phyloP scores from a whole-genome alignment of 306 rosid genomes.

The Boehmeria nivea region DNA sequence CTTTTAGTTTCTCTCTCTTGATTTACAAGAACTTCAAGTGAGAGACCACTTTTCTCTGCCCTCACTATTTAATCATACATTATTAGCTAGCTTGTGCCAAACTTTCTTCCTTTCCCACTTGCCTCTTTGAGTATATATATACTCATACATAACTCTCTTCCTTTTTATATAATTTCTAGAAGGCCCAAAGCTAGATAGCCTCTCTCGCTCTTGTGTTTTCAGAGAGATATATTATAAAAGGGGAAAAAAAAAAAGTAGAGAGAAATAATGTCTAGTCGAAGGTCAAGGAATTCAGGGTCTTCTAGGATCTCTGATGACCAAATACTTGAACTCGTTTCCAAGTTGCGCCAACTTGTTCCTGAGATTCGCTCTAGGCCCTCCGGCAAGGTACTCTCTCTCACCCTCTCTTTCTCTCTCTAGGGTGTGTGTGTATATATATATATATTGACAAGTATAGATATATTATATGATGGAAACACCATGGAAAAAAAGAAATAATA shows the following conservation, averaged over 20 bases:
- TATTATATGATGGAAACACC: background rate
- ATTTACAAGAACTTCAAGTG: background rate
- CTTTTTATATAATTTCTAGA: no score
- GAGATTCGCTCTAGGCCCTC: conserved; percentile 88
- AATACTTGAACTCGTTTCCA: conserved; percentile 88
- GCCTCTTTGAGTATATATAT: conserved; percentile 2
- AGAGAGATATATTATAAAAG: background rate
- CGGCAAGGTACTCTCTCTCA: conserved; percentile 53
- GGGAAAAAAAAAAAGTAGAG: background rate
- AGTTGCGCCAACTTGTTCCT: conserved; percentile 96
- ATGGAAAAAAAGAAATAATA: conserved; percentile 6
- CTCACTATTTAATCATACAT: background rate
- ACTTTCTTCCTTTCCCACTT: conserved; percentile 5
- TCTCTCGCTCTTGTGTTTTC: background rate
- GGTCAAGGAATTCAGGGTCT: conserved; percentile 75
- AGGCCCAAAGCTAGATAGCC: background rate
- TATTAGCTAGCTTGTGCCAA: background rate
- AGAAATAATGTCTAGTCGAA: conserved; percentile 72
- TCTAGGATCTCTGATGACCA: conserved; percentile 86
- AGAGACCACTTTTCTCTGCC: no score
- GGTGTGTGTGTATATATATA: no score
- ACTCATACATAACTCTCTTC: background rate
- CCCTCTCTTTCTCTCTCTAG: no score
- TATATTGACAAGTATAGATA: background rate
- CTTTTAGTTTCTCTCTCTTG: background rate